phyloP scores from a whole-genome alignment of 345 rosid species.

The Cardiospermum halicacabum region DNA sequence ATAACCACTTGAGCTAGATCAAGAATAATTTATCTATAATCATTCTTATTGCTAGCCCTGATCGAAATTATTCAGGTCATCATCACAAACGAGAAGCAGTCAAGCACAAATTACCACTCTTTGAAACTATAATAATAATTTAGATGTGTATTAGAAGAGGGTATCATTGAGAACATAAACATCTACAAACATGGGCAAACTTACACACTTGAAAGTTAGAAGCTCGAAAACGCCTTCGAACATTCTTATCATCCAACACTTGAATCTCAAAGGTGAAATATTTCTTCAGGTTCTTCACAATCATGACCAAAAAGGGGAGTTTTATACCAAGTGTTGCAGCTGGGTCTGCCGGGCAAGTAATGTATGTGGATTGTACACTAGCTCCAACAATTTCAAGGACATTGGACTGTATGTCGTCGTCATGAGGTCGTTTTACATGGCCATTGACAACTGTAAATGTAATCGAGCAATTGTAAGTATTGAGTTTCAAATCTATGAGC shows the following conservation, averaged over 20 bases:
- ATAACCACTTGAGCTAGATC: neutral
- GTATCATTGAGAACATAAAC: neutral
- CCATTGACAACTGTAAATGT: constrained; percentile 67
- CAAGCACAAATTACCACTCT: neutral
- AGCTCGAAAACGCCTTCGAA: constrained; percentile 92
- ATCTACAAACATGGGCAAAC: constrained; percentile 36
- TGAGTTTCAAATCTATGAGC: neutral
- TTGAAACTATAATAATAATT: neutral
- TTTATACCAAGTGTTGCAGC: constrained; percentile 94
- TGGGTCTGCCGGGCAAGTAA: constrained; percentile 91
- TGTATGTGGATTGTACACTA: constrained; percentile 80
- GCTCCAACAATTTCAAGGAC: constrained; percentile 88
- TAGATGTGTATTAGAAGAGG: neutral
- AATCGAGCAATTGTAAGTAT: neutral
- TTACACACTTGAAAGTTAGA: constrained; percentile 97
- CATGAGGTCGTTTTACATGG: constrained; percentile 78
- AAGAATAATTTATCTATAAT: neutral
- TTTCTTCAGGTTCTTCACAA: constrained; percentile 85
- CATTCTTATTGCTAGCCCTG: neutral
- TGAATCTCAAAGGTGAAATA: constrained; percentile 97
- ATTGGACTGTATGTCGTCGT: constrained; percentile 85
- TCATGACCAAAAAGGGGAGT: constrained; percentile 87
- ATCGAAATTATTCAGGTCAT: neutral
- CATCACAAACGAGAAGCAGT: neutral
- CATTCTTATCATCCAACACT: constrained; percentile 94